A percentile compares a stretch with the other conserved stretches of the same genome.
These are phyloP conservation scores for Metschnikowia sp. DNA, from an alignment of 805 yeast species.

Conservation along the genomic window DNA sequence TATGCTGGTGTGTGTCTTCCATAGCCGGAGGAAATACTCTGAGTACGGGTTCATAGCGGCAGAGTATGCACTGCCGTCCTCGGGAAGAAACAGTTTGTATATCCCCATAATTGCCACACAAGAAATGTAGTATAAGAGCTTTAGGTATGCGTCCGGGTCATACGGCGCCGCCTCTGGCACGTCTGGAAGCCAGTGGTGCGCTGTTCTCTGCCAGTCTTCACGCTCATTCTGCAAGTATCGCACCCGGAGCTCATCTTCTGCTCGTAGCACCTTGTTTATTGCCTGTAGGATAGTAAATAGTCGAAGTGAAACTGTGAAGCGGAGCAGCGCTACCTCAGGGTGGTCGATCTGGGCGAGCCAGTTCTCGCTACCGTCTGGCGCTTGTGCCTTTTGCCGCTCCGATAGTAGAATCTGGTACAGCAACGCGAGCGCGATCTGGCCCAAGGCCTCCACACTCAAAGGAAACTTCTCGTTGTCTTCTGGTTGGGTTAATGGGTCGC, in stretches of 20 bases:
- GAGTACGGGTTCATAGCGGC: conserved; percentile 60
- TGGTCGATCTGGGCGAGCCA: conserved; percentile 7
- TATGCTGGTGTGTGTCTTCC: conserved; percentile 65
- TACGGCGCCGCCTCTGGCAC: conserved; percentile 9
- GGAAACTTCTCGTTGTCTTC: conserved; percentile 51
- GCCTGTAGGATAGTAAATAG: conserved; percentile 37
- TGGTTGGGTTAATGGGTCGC: conserved; percentile 72
- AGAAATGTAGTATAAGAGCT: conserved; percentile 28
- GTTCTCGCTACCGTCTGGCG: conserved; percentile 2
- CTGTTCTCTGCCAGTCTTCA: conserved; percentile 22
- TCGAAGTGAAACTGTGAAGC: conserved; percentile 33
- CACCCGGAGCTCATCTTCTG: conserved; percentile 41
- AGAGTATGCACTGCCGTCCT: conserved; percentile 28
- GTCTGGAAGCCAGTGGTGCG: conserved; percentile 27
- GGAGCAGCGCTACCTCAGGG: conserved; percentile 26
- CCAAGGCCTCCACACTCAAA: conserved; percentile 53
- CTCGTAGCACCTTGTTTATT: conserved; percentile 34
- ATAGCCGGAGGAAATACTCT: conserved; percentile 51
- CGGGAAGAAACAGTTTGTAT: conserved; percentile 29
- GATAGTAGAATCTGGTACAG: conserved; percentile 20
- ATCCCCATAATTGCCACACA: conserved; percentile 33
- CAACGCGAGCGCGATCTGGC: conserved; percentile 49
- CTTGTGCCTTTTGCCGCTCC: not conserved
- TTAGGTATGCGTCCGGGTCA: conserved; percentile 21
- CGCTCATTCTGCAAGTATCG: conserved; percentile 40